Conservation (phyloP, 306 rosid species). For the Prunus mongolica region DNA sequence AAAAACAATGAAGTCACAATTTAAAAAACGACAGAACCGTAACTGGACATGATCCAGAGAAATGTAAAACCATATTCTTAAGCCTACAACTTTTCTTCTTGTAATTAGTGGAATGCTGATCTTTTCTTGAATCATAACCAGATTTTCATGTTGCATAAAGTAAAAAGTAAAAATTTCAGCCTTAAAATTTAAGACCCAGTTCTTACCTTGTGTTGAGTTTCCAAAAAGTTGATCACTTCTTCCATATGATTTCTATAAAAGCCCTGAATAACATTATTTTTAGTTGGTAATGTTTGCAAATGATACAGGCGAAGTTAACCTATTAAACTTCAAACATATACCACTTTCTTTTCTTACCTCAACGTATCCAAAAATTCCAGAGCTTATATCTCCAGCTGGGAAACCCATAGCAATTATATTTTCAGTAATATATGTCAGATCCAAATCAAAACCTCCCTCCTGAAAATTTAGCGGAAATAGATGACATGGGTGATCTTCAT, state of each 20-base stretch:
- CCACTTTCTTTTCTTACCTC: conserved; percentile 51
- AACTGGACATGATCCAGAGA: neutral
- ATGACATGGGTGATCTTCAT: neutral
- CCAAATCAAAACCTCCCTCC: conserved; percentile 94
- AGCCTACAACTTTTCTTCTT: neutral
- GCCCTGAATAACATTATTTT: conserved; percentile 60
- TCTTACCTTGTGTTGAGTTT: conserved; percentile 80
- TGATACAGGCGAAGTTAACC: conserved; percentile 15
- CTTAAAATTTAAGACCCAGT: neutral
- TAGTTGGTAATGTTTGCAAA: conserved; percentile 22
- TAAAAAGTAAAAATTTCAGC: conserved; percentile 7
- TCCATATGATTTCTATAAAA: conserved; percentile 96
- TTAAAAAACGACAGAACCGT: neutral
- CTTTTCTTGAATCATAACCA: neutral
- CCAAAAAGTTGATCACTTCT: conserved; percentile 82
- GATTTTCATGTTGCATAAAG: conserved; percentile 1
- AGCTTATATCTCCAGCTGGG: conserved; percentile 89
- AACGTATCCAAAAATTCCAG: conserved; percentile 80
- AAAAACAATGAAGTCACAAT: neutral
- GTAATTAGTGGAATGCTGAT: neutral
- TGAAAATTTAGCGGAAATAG: conserved; percentile 22
- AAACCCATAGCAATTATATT: conserved; percentile 93
- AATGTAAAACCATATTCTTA: neutral
- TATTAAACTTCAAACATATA: conserved; percentile 25
- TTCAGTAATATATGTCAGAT: conserved; percentile 85